Percentiles rank a stretch among this genome's conserved stretches.
Evolutionary conservation across 345 rosid genomes (phyloP).

Genomic region (Arabidopsis thaliana): DNA sequence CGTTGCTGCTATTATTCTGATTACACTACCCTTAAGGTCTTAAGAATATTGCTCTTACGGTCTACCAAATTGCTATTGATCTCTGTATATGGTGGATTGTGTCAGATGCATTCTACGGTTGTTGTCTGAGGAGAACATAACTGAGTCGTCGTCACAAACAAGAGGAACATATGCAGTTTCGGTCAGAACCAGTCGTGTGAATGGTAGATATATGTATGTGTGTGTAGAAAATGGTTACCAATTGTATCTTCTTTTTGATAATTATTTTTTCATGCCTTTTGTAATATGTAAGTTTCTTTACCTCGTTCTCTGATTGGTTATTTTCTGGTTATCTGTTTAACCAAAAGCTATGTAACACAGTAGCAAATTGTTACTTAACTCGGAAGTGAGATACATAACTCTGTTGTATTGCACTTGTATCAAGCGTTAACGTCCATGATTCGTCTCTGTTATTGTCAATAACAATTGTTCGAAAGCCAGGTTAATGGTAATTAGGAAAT

Average conservation of each 20-base stretch:
- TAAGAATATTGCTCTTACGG: background rate
- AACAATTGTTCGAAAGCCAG: background rate
- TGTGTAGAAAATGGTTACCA: constrained; percentile 33
- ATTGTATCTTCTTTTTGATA: constrained; percentile 14
- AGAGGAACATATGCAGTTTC: constrained; percentile 26
- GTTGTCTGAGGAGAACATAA: constrained; percentile 38
- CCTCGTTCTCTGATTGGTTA: background rate
- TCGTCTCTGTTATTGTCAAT: background rate
- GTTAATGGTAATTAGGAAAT: background rate
- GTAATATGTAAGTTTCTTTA: constrained; percentile 13
- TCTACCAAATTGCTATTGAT: background rate
- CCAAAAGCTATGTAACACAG: constrained; percentile 15
- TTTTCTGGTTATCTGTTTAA: constrained; percentile 24
- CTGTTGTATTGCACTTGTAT: background rate
- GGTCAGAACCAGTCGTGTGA: constrained; percentile 26
- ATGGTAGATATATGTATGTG: constrained; percentile 33
- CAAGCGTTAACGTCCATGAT: background rate
- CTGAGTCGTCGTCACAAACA: constrained; percentile 9
- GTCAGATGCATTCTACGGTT: constrained; percentile 26
- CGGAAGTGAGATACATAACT: background rate
- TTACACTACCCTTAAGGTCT: constrained; percentile 10
- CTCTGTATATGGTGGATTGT: constrained; percentile 33
- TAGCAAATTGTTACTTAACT: background rate
- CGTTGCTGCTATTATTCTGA: constrained; percentile 1
- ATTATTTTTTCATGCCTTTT: constrained; percentile 28